Evolutionary conservation across 331 rosid species (phyloP).

Genomic region (Acacia pycnantha): DNA sequence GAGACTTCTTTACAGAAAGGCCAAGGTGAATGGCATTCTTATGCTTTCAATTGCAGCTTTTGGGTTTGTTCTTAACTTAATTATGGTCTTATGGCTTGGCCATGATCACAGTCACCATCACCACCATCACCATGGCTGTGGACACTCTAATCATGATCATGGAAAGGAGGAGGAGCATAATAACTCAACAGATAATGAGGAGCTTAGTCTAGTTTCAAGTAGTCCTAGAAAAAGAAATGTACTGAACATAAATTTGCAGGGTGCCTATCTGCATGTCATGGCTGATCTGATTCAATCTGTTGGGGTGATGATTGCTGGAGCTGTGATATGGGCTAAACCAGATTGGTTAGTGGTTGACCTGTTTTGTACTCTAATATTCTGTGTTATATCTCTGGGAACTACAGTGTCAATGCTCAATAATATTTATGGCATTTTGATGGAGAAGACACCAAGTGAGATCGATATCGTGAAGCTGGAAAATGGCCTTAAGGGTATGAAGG

Average conservation of each 20-base stretch:
- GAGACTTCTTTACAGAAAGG: slow-evolving; percentile 44
- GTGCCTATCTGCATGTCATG: slow-evolving; percentile 93
- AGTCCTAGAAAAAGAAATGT: slow-evolving; percentile 31
- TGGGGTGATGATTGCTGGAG: slow-evolving; percentile 96
- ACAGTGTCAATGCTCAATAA: slow-evolving; percentile 68
- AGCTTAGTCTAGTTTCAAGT: slow-evolving; percentile 42
- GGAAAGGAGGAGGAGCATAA: slow-evolving; percentile 37
- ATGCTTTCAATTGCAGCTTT: slow-evolving; percentile 84
- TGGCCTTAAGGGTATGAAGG: slow-evolving; percentile 63
- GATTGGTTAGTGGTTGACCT: slow-evolving; percentile 74
- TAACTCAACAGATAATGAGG: slow-evolving; percentile 45
- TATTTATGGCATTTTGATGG: slow-evolving; percentile 68
- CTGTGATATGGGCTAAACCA: slow-evolving; percentile 73
- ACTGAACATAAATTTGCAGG: slow-evolving; percentile 76
- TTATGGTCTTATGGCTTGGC: slow-evolving; percentile 92
- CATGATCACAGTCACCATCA: slow-evolving; percentile 59
- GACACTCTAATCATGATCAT: slow-evolving; percentile 35
- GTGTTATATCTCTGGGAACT: slow-evolving; percentile 65
- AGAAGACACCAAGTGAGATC: slow-evolving; percentile 64
- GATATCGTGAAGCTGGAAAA: slow-evolving; percentile 51
- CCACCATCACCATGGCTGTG: slow-evolving; percentile 38
- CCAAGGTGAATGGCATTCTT: slow-evolving; percentile 65
- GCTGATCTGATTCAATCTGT: slow-evolving; percentile 89
- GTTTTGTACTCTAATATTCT: slow-evolving; percentile 71
- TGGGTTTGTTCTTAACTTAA: slow-evolving; percentile 68